Base-by-base conservation (phyloP, 139 green algal species). In the Diplosphaera chodatii region DNA sequence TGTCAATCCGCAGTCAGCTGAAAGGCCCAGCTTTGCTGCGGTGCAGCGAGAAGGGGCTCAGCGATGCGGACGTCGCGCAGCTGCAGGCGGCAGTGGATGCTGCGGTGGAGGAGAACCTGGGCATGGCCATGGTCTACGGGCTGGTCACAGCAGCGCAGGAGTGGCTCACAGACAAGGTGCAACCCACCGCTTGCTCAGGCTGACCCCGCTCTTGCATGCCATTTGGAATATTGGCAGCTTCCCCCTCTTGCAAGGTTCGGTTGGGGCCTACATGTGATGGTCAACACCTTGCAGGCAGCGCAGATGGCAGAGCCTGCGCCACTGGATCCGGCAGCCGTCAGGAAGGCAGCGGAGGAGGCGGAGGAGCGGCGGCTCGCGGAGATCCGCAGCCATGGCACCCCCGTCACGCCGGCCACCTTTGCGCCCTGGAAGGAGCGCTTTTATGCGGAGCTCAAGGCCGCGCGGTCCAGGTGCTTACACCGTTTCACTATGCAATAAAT, bases 91-190 rank as follows among this genome's bases (percentile, higher is more conserved):
- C 81, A 31, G 27, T 92, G 32, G 68, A 86, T 4, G 70, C 75
- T 23, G 40, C 74, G 13, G 77, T 88, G 15, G 66, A 87, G 37
- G 82, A 78, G 10, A 94, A 89, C 71, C n/a, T 91, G 62, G 89
- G 89, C 63, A 93, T 92, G 88, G 70, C 89, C 33, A 93, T 93
- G 86, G 81, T 95, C 63, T 95, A 88, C 70, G 87, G 83, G 2
- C 71, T 96, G 15, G 79, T 94, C 1, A 78, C 70, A 32, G 77
- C 78, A 41, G 86, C 85, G n/a, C 85, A 89, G 77, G 88, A 93
- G 67, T 93, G 85, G 88, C 71, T 93, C 78, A 66, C 72, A 74
- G 67, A 76, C 21, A 68, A 74, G 32, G 48, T 72, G 48, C 32
- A 27, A 28, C 4, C 15, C 16, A 28, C 15, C 10, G 10, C 37